Evolutionary conservation across 2,329 filamentous ascomycete genomes (phyloP).

Genomic region (Aspergillus novoparasiticus): DNA sequence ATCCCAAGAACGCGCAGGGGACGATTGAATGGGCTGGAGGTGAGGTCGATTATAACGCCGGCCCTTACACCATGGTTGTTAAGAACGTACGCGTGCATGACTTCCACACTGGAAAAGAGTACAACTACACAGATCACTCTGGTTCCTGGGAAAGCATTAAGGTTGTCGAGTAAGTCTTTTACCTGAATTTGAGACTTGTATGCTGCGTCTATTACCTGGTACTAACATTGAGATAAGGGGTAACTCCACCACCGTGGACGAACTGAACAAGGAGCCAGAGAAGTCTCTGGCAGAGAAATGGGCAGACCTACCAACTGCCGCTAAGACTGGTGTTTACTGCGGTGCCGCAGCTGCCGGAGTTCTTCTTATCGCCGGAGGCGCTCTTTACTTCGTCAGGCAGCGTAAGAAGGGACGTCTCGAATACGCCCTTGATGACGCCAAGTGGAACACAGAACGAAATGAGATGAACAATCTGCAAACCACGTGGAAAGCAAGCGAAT

Average conservation of each 20-base stretch:
- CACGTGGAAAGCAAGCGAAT: constrained; percentile 43
- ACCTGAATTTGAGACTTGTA: too few relatives aligned
- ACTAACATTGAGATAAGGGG: constrained; percentile 57
- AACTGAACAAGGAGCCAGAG: constrained; percentile 38
- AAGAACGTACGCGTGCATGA: constrained; percentile 61
- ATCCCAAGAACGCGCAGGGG: constrained; percentile 34
- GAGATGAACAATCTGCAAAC: constrained; percentile 42
- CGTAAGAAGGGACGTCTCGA: constrained; percentile 54
- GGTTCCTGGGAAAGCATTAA: constrained; percentile 69
- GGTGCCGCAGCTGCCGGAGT: constrained; percentile 40
- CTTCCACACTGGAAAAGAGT: constrained; percentile 65
- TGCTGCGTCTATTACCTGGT: not conserved
- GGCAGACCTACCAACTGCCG: constrained; percentile 47
- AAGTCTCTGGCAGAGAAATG: constrained; percentile 45
- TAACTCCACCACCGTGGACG: constrained; percentile 54
- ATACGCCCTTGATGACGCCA: constrained; percentile 49
- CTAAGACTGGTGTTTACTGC: constrained; percentile 52
- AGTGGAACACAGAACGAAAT: constrained; percentile 44
- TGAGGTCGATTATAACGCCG: constrained; percentile 64
- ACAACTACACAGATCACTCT: constrained; percentile 63
- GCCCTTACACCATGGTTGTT: constrained; percentile 74
- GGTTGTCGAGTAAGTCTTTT: constrained; percentile 44
- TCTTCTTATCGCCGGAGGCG: constrained; percentile 37
- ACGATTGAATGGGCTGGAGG: constrained; percentile 72
- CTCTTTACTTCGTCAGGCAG: constrained; percentile 54